phyloP scores from a whole-genome alignment of 2,329 filamentous ascomycete species.

The Talaromyces sp. region DNA sequence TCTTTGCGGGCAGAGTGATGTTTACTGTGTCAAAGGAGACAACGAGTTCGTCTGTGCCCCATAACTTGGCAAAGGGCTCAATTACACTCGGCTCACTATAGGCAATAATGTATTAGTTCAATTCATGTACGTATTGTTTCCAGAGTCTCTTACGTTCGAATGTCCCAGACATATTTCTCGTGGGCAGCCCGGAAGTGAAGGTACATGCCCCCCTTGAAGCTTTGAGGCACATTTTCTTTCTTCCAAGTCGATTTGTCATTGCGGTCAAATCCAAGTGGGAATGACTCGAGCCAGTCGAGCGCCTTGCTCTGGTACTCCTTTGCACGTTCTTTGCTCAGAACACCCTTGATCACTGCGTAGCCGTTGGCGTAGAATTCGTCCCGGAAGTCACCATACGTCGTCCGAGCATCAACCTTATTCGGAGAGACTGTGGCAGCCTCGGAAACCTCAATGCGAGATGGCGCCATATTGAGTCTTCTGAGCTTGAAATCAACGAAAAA shows the following conservation, averaged over 20 bases:
- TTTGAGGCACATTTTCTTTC: constrained; percentile 41
- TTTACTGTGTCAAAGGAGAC: constrained; percentile 36
- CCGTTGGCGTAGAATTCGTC: constrained; percentile 1
- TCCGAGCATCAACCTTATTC: background rate
- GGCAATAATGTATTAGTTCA: background rate
- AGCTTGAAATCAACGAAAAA: too few species aligned
- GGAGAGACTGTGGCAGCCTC: background rate
- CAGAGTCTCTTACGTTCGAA: constrained; percentile 25
- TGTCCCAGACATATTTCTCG: constrained; percentile 46
- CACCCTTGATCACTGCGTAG: constrained; percentile 4
- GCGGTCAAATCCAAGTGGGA: constrained; percentile 36
- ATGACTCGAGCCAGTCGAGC: constrained; percentile 41
- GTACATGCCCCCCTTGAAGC: constrained; percentile 35
- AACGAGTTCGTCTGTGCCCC: constrained; percentile 29
- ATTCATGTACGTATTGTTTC: background rate
- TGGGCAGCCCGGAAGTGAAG: constrained; percentile 35
- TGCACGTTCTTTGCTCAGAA: background rate
- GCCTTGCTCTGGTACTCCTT: constrained; percentile 19
- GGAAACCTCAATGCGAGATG: background rate
- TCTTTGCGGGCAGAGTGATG: constrained; percentile 40
- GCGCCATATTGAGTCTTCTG: background rate
- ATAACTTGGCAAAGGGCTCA: constrained; percentile 41
- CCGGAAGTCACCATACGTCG: background rate
- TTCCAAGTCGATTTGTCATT: constrained; percentile 40
- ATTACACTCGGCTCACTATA: constrained; percentile 29